Evolutionary conservation across 768 basidiomycete species (phyloP).

Genomic region (Lactarius sp.): DNA sequence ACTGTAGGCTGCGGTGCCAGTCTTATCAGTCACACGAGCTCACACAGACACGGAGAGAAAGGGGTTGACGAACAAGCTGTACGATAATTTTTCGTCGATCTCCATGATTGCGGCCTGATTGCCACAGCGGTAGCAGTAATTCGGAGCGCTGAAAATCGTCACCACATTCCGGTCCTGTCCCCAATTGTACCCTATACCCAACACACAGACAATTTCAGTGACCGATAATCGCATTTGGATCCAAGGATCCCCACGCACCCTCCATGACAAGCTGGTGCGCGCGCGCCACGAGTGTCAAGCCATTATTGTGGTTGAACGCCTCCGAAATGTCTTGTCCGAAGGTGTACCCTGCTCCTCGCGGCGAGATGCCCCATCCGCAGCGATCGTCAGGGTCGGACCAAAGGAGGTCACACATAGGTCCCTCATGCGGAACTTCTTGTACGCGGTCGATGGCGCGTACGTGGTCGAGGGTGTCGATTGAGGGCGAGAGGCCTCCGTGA

Average conservation of each 20-base stretch:
- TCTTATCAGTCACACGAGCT: constrained; percentile 8
- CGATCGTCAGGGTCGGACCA: constrained; percentile 99
- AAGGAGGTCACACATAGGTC: constrained; percentile 98
- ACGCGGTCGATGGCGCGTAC: constrained; percentile 98
- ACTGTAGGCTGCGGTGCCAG: constrained; percentile 75
- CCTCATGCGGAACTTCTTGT: constrained; percentile 99
- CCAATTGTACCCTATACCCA: constrained; percentile 78
- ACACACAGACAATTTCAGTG: not conserved
- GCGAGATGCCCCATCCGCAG: constrained; percentile 99
- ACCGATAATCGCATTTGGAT: not conserved
- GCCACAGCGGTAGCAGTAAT: constrained; percentile 99
- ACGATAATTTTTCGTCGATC: constrained; percentile 96
- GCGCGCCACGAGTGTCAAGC: constrained; percentile 89
- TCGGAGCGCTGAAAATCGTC: constrained; percentile 98
- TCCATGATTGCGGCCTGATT: constrained; percentile 99
- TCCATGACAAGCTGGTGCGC: constrained; percentile 98
- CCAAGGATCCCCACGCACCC: constrained; percentile 46
- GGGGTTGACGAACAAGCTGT: constrained; percentile 68
- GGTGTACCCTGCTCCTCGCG: constrained; percentile 97
- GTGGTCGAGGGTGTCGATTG: constrained; percentile 99
- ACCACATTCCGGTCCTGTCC: constrained; percentile 99
- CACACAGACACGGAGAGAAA: constrained; percentile 5
- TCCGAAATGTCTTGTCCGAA: constrained; percentile 99
- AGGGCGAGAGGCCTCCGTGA: constrained; percentile 95
- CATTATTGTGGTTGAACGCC: constrained; percentile 99